phyloP scores from a whole-genome alignment of 2,329 filamentous ascomycete genomes.

The Cordyceps farinosa region DNA sequence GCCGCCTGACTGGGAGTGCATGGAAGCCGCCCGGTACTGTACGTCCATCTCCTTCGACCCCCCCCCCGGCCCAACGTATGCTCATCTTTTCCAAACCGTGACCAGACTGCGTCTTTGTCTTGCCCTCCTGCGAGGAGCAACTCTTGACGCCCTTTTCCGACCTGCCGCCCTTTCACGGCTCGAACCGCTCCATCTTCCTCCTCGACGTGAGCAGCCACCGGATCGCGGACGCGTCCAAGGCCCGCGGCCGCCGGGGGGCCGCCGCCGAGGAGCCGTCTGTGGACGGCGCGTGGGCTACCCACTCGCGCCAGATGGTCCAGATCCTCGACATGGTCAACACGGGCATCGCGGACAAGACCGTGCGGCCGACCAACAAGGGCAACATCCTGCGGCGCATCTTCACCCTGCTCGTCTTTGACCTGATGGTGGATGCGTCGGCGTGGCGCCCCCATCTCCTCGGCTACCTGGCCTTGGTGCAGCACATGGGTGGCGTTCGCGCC shows the following conservation, averaged over 20 bases:
- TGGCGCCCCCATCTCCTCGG: not conserved
- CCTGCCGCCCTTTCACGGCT: slow-evolving; percentile 1
- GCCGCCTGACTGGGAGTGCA: slow-evolving; percentile 4
- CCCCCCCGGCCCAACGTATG: not conserved
- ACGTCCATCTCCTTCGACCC: not conserved
- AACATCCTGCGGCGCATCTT: not conserved
- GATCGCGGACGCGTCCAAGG: not conserved
- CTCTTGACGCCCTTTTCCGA: not conserved
- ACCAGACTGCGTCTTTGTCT: not conserved
- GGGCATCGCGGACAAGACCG: not conserved
- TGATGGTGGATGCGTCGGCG: not conserved
- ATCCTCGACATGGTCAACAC: not conserved
- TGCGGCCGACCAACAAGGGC: not conserved
- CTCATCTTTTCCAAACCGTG: not conserved
- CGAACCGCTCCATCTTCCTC: slow-evolving; percentile 4
- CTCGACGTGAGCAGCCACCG: slow-evolving; percentile 8
- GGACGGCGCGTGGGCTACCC: not conserved
- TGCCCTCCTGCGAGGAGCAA: not conserved
- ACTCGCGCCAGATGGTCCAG: slow-evolving; percentile 1
- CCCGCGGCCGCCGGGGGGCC: not conserved
- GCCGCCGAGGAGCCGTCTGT: not conserved
- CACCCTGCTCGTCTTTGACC: not conserved
- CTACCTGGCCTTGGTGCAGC: not conserved
- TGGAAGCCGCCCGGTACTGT: slow-evolving; percentile 9
- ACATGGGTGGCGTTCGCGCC: not conserved